phyloP scores from a whole-genome alignment of 495 filamentous ascomycete species.

The Cenococcum geophilum region DNA sequence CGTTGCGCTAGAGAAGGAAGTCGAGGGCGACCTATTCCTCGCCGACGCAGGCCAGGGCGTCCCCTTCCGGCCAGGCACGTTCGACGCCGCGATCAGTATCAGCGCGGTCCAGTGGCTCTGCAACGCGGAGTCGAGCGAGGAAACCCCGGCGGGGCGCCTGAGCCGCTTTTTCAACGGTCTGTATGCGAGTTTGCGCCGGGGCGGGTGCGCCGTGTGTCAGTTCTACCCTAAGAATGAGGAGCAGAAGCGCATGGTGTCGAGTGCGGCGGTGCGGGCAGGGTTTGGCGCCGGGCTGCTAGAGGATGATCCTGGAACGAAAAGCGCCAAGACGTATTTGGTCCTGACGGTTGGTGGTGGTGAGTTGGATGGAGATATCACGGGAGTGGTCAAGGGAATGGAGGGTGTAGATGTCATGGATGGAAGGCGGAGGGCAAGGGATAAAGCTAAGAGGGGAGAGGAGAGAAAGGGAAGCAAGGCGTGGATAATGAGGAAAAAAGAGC shows the following conservation, averaged over 20 bases:
- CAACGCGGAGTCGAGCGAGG: slow-evolving; percentile 84
- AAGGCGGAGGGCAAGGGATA: slow-evolving; percentile 47
- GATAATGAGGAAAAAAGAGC: slow-evolving; percentile 93
- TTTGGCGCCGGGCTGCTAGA: slow-evolving; percentile 94
- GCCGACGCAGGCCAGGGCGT: slow-evolving; percentile 94
- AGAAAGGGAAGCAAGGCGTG: slow-evolving; percentile 78
- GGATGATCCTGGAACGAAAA: slow-evolving; percentile 94
- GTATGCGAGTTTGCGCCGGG: slow-evolving; percentile 74
- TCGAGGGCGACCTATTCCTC: slow-evolving; percentile 85
- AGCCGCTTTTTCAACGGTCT: slow-evolving; percentile 86
- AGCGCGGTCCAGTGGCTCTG: slow-evolving; percentile 96
- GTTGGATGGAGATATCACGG: slow-evolving; percentile 71
- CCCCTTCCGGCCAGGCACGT: slow-evolving; percentile 84
- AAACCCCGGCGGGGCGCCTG: slow-evolving; percentile 66
- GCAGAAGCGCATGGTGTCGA: slow-evolving; percentile 85
- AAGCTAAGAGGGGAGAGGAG: slow-evolving; percentile 47
- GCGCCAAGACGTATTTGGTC: slow-evolving; percentile 87
- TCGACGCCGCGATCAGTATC: slow-evolving; percentile 93
- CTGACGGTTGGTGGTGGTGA: slow-evolving; percentile 80
- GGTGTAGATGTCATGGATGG: slow-evolving; percentile 78
- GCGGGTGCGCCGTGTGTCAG: slow-evolving; percentile 88
- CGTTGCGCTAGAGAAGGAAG: slow-evolving; percentile 81
- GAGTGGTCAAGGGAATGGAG: slow-evolving; percentile 79
- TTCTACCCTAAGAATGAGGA: slow-evolving; percentile 96
- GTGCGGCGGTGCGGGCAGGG: slow-evolving; percentile 82